phyloP scores from a whole-genome alignment of 129 eudicot genomes.

The Mikania micrantha region DNA sequence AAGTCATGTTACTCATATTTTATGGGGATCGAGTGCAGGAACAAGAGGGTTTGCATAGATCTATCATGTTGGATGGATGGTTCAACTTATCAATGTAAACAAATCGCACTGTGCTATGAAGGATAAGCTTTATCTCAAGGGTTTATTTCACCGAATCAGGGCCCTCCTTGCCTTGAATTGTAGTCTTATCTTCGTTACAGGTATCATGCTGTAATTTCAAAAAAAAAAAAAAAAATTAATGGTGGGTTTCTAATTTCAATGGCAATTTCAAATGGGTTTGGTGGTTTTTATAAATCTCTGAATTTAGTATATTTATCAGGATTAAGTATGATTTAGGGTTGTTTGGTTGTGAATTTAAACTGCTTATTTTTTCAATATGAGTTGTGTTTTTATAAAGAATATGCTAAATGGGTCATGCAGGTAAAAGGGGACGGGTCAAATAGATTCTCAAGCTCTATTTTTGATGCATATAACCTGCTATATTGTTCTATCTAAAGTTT shows the following conservation, averaged over 20 bases:
- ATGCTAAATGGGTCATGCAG: not conserved
- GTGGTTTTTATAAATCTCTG: not conserved
- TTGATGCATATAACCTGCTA: not conserved
- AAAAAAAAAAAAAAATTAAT: not conserved
- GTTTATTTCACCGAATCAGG: constrained; percentile 85
- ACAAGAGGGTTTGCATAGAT: constrained; percentile 94
- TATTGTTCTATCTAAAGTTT: not conserved
- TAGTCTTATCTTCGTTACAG: constrained; percentile 78
- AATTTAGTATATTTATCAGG: not conserved
- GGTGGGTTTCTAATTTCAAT: not conserved
- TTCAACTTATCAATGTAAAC: constrained; percentile 66
- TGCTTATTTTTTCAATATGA: not conserved
- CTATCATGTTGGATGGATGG: constrained; percentile 98
- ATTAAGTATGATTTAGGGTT: not conserved
- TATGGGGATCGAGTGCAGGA: constrained; percentile 30
- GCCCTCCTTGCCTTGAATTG: constrained; percentile 92
- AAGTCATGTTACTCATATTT: not conserved
- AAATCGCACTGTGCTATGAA: constrained; percentile 51
- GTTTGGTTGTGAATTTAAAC: not conserved
- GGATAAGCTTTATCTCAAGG: constrained; percentile 75
- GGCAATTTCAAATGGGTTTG: not conserved
- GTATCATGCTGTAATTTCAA: constrained; percentile 21
- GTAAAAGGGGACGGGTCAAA: not conserved
- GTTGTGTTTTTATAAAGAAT: not conserved
- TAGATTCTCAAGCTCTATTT: not conserved